These are phyloP conservation scores for Barnettozyma wickerhamii DNA, from an alignment of 805 yeast species.

Conservation along the genomic window DNA sequence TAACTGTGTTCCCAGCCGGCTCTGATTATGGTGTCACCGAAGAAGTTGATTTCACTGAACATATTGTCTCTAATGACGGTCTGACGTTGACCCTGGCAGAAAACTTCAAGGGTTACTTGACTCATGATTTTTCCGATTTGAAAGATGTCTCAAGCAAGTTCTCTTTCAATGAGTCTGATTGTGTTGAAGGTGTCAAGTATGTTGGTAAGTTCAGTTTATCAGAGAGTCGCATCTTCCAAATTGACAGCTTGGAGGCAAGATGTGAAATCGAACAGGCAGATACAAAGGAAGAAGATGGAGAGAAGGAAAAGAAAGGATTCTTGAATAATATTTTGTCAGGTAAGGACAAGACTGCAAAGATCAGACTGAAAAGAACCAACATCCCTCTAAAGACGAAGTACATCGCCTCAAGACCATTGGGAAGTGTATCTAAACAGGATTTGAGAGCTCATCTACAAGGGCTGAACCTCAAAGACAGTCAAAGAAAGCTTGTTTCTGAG, in stretches of 20 bases:
- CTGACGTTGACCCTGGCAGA: slow-evolving; percentile 35
- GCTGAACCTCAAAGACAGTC: slow-evolving; percentile 52
- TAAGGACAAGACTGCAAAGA: slow-evolving; percentile 19
- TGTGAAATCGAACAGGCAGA: slow-evolving; percentile 30
- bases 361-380: slow-evolving; percentile 20
- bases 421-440: slow-evolving; percentile 40
- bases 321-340: slow-evolving; percentile 17
- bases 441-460: slow-evolving; percentile 45
- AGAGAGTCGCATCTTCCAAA: slow-evolving; percentile 44
- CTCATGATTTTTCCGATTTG: slow-evolving; percentile 20
- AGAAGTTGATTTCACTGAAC: slow-evolving; percentile 34
- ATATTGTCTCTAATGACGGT: slow-evolving; percentile 26
- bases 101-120: slow-evolving; percentile 19
- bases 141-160: slow-evolving; percentile 20
- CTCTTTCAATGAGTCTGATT: slow-evolving; percentile 31
- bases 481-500: slow-evolving; percentile 49
- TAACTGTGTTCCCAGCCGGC: slow-evolving; percentile 45
- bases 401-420: slow-evolving; percentile 43
- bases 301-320: slow-evolving; percentile 9
- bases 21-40: slow-evolving; percentile 32
- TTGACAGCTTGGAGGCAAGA: slow-evolving; percentile 40
- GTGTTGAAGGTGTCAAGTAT: slow-evolving; percentile 34
- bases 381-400: slow-evolving; percentile 29
- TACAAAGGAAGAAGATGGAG: slow-evolving; percentile 8
- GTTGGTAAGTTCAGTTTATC: slow-evolving; percentile 42